Evolutionary conservation across 805 yeast genomes (phyloP), one percentile per base, ranked within the genome.

Genomic region (Candida wancherniae): DNA sequence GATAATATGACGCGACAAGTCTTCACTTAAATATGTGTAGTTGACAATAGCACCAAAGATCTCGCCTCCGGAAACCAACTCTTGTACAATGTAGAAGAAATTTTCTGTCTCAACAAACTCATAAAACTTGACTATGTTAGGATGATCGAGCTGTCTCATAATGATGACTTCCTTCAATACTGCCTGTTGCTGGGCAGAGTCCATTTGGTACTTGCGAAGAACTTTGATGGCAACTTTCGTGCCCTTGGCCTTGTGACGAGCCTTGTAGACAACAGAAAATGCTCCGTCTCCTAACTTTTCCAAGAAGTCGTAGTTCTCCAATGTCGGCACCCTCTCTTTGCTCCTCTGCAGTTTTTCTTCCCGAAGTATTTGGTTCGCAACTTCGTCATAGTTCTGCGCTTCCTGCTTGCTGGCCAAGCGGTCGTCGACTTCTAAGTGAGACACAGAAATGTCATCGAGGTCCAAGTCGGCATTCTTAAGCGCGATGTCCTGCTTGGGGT

Each of bases 261-360:
- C 94, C 50, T 73, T 77, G 61, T 77, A 84, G 4, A 90, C 97
- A 9, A 74, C 70, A 3, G 95, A 84, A 53, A 90, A 88, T 0
- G 97, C 97, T 6, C 97, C 97, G 50, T 82, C 88, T 1, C 92
- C 90, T 11, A 82, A 42, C 13, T 57, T 42, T 9, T 55, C 48
- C 20, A 59, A 28, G 11, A 66, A 45, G 21, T 49, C 47, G 42
- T 55, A 65, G 24, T 55, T 40, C 6, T 40, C 40, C 33, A 40
- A 38, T 15, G 31, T 34, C 5, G 49, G 47, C 29, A 26, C 31
- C 25, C 35, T 34, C 13, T 28, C 26, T 3, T 24, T 29, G 11
- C 19, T 28, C 7, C 35, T 20, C 23, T 29, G 24, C 9, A 15
- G 26, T 18, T 34, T 29, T 19, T 44, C 48, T 9, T 44, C 42